Evolutionary conservation across 768 basidiomycete genomes (phyloP).

Genomic region (Neoboletus magnificus): DNA sequence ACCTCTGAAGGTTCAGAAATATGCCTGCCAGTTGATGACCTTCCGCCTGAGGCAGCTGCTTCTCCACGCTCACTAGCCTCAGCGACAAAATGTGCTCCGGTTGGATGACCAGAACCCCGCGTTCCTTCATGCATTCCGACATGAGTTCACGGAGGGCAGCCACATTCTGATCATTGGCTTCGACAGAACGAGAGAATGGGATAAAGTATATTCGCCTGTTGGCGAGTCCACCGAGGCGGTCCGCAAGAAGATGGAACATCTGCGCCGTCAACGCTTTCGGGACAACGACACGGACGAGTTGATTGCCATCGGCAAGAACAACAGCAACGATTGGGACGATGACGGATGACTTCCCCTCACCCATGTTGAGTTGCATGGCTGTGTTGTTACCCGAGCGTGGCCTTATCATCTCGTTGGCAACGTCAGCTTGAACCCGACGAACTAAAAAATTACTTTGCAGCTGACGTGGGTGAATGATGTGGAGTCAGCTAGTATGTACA

Average conservation of each 20-base stretch:
- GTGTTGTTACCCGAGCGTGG: constrained; percentile 38
- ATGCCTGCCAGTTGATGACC: not conserved
- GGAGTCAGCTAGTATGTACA: not conserved
- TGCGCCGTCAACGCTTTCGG: constrained; percentile 45
- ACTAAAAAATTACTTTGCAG: constrained; percentile 43
- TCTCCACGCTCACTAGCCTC: constrained; percentile 45
- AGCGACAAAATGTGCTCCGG: constrained; percentile 56
- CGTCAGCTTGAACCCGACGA: constrained; percentile 40
- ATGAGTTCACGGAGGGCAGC: constrained; percentile 32
- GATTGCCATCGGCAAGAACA: constrained; percentile 41
- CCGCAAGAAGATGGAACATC: constrained; percentile 48
- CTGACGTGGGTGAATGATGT: constrained; percentile 20
- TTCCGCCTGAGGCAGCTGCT: constrained; percentile 11
- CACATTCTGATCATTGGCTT: constrained; percentile 16
- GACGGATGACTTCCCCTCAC: constrained; percentile 51
- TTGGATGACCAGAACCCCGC: constrained; percentile 48
- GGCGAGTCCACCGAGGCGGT: constrained; percentile 41
- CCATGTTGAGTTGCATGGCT: constrained; percentile 53
- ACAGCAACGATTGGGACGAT: constrained; percentile 44
- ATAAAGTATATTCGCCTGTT: constrained; percentile 48
- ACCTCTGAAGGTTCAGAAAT: constrained; percentile 29
- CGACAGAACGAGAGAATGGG: constrained; percentile 46
- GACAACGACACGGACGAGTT: constrained; percentile 47
- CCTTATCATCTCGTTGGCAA: constrained; percentile 47
- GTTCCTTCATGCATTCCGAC: constrained; percentile 35